Percentiles rank a stretch among this genome's conserved stretches.
Conservation (phyloP, 176 grass and related monocot genomes). For the Tillandsia leiboldiana region DNA sequence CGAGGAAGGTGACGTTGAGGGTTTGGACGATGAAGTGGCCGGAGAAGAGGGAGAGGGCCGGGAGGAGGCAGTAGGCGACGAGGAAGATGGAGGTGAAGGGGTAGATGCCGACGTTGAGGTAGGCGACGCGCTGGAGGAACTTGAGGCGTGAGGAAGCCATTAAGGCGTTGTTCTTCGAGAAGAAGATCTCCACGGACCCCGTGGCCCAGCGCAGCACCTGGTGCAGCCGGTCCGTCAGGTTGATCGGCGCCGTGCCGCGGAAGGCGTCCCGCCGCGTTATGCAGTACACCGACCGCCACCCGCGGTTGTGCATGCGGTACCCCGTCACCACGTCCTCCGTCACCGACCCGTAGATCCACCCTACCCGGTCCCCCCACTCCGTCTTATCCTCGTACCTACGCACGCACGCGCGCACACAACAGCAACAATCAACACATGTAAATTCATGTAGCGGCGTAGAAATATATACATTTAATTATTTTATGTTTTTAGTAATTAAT, state of each 20-base stretch:
- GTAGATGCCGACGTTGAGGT: slow-evolving; percentile 41
- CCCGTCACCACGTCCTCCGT: slow-evolving; percentile 91
- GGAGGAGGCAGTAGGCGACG: slow-evolving; percentile 25
- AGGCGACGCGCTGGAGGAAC: slow-evolving; percentile 64
- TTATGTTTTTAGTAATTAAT: not conserved
- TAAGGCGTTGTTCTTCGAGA: slow-evolving; percentile 86
- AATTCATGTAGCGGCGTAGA: too few relatives aligned
- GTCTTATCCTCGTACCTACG: slow-evolving; percentile 68
- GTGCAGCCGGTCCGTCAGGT: slow-evolving; percentile 86
- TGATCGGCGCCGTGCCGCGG: slow-evolving; percentile 84
- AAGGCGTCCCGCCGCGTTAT: slow-evolving; percentile 78
- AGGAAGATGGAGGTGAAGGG: slow-evolving; percentile 41
- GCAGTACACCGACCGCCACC: slow-evolving; percentile 97
- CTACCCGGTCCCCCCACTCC: slow-evolving; percentile 67
- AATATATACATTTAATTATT: too few relatives aligned
- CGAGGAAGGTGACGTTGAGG: slow-evolving; percentile 26
- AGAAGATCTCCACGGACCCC: slow-evolving; percentile 91
- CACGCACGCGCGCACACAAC: too few relatives aligned
- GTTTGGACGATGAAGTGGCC: slow-evolving; percentile 31
- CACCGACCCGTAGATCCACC: slow-evolving; percentile 92
- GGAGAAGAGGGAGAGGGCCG: slow-evolving; percentile 31
- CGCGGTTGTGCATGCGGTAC: slow-evolving; percentile 88
- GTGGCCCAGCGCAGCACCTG: slow-evolving; percentile 93
- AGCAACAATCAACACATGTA: too few relatives aligned
- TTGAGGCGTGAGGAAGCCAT: slow-evolving; percentile 57